Conservation (phyloP, 495 filamentous ascomycete genomes). For the Penicillium waksmanii region DNA sequence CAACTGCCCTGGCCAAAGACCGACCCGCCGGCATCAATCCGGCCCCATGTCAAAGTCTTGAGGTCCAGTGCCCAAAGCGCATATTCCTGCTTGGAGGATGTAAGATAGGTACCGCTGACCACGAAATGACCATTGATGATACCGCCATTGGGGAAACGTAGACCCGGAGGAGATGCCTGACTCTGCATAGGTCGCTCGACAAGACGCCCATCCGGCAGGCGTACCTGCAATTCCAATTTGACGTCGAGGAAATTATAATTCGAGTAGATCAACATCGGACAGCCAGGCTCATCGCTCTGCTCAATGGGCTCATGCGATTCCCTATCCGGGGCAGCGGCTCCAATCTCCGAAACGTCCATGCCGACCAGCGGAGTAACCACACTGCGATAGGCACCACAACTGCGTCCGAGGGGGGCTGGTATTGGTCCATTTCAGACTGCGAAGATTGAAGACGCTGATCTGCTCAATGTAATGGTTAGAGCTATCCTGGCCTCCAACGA, state of each 20-base stretch:
- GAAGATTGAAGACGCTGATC: conserved; percentile 95
- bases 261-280: conserved; percentile 95
- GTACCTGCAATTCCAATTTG: conserved; percentile 90
- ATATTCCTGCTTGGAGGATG: conserved; percentile 97
- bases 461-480: conserved; percentile 99
- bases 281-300: conserved; percentile 57
- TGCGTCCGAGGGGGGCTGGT: conserved; percentile 79
- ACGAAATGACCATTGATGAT: conserved; percentile 95
- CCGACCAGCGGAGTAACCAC: conserved; percentile 84
- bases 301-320: conserved; percentile 42
- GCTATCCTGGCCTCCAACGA: conserved; percentile 94
- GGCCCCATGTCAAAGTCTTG: conserved; percentile 84
- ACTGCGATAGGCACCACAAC: conserved; percentile 93
- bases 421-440: conserved; percentile 94
- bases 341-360: conserved; percentile 73
- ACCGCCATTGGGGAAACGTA: conserved; percentile 94
- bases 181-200: conserved; percentile 88
- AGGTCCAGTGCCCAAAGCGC: conserved; percentile 95
- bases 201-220: conserved; percentile 80
- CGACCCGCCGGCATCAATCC: conserved; percentile 92
- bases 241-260: conserved; percentile 99
- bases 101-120: conserved; percentile 94
- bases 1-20: conserved; percentile 96
- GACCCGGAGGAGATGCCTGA: conserved; percentile 81
- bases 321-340: conserved; percentile 47